Base-by-base conservation (phyloP, 768 basidiomycete genomes). In the Termitomyces sp. region DNA sequence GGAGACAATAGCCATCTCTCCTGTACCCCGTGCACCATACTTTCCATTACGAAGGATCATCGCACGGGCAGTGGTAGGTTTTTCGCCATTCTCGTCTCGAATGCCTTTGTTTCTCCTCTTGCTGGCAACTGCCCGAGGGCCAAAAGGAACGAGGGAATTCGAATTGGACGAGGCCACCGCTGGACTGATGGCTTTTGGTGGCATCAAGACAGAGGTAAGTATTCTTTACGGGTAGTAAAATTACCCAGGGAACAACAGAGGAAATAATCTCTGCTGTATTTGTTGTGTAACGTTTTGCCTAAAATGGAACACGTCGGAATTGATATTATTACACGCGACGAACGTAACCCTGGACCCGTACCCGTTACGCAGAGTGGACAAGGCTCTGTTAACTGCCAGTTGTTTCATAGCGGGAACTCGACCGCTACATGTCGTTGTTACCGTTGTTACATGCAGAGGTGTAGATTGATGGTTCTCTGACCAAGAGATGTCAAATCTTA, bases 41-140 rank as follows among this genome's bases (percentile, higher is more conserved):
- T 90, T 91, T 43, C 86, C 87, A 65, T 90, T 87, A 61, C 90
- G 81, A 61, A 92, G 71, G 55, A 90, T 68, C 54, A 92, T 77
- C 28, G 90, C 90, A 44, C 86, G 83, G n/a, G 80, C 76, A 0
- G 90, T 90, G 1, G 85, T 82, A 0, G 86, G 87, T 61, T 76
- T 78, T 56, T 79, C 71, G 35, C 79, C 78, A 60, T 81, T 70
- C 65, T 75, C 76, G 52, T 81, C 76, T 53, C 79, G 77, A 60
- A 79, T 79, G 9, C 61, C 65, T 49, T 66, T 63, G 41, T 70
- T 60, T 57, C 41, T 65, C 41, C 65, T 58, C 53, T 69, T 74
- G 16, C 64, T 60, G 43, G 73, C 68, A 36, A 88, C 71, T 50
- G 85, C 75, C 59, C 76, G 74, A 13, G 81, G 78, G n/a, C 86